Evolutionary conservation across 2,329 filamentous ascomycete species (phyloP), one percentile per base, ranked within the genome.

Genomic region (Neonectria neomacrospora): DNA sequence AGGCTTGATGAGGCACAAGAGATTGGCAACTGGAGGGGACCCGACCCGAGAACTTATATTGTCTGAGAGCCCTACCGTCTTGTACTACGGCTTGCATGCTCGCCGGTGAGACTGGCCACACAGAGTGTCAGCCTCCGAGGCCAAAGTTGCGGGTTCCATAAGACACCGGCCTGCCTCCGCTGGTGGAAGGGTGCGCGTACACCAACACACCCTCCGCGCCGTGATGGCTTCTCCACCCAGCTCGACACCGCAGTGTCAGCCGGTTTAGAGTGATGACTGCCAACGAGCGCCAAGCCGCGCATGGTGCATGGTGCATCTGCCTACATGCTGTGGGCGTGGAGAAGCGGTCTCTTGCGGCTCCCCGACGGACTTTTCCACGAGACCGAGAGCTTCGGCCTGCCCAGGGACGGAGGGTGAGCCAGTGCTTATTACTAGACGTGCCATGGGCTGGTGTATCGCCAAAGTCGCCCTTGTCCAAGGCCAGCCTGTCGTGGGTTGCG

Each of bases 391-490:
- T 51, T 60, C 56, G 52, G 52, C 45, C 34, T 26, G 34, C 12
- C 54, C 30, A 58, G 56, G 48, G 11, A 48, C 10, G 23, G 37
- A 51, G 20, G 11, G 12, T 18, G 30, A 44, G n/a, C 28, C 34
- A 28, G 37, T 34, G 2, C 47, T 62, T 48, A 55, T 54, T n/a
- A 56, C 42, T 37, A 68, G 44, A 23, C 23, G 68, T 60, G 41
- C 32, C 30, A 61, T 54, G 58, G 55, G 60, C 61, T 65, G 45
- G 66, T 64, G 66, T 63, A 69, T 65, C 67, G 34, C 34, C 14
- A 37, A n/a, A 37, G 1, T 5, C 6, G 42, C 45, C 32, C 45
- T 41, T 39, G 45, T 51, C 44, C 42, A 42, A 30, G 28, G 34
- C 53, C 39, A 32, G 47, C 48, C 51, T 22, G 45, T 23, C 41